A percentile compares a stretch with the other conserved stretches of the same genome.
Evolutionary conservation across 805 yeast genomes (phyloP).

Genomic region (Candida boidinii): DNA sequence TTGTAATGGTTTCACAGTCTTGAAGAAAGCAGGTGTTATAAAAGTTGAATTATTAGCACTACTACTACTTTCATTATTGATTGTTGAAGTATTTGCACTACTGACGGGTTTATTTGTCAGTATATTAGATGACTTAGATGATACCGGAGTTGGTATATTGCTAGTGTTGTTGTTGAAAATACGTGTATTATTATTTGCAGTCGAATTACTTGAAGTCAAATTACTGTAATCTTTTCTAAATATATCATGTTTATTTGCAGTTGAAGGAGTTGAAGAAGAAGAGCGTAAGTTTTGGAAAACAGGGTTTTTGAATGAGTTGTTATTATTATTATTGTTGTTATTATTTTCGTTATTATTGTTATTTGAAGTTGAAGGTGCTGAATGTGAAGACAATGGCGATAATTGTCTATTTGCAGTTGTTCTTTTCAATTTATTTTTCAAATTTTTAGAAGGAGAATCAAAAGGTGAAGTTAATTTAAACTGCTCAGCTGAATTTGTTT

Average conservation of each 20-base stretch:
- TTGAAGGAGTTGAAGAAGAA: background rate
- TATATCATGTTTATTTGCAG: too few species aligned
- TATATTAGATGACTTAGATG: conserved; percentile 1
- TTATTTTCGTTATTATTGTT: too few species aligned
- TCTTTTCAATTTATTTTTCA: background rate
- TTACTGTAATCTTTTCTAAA: too few species aligned
- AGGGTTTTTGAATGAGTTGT: too few species aligned
- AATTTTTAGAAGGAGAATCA: conserved; percentile 15
- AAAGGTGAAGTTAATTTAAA: conserved; percentile 4
- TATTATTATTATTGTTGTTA: too few species aligned
- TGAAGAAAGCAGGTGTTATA: conserved; percentile 48
- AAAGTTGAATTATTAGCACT: conserved; percentile 21
- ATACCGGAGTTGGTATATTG: background rate
- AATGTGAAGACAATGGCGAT: background rate
- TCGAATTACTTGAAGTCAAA: too few species aligned
- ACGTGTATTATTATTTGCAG: background rate
- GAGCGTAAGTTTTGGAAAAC: too few species aligned
- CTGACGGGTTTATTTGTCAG: background rate
- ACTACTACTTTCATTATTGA: too few species aligned
- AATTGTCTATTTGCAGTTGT: background rate
- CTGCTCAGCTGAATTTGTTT: conserved; percentile 6
- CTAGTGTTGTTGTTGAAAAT: conserved; percentile 1
- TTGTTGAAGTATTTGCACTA: background rate
- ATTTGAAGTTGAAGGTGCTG: conserved; percentile 11
- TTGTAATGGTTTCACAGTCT: conserved; percentile 74